phyloP scores from a whole-genome alignment of 1,139 yeast genomes.

The Kluyveromyces marxianus region DNA sequence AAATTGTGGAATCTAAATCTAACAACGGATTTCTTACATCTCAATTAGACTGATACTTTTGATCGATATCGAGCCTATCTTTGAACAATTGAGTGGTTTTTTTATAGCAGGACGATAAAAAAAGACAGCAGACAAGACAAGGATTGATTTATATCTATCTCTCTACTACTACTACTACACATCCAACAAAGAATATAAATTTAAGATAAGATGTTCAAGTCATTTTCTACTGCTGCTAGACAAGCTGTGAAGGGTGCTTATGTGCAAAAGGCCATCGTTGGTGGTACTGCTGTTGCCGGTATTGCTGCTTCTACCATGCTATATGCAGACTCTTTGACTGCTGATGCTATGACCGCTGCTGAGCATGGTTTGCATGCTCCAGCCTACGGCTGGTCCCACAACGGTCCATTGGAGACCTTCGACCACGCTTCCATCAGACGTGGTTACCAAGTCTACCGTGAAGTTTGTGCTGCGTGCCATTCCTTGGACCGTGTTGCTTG shows the following conservation, averaged over 20 bases:
- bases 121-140: no score
- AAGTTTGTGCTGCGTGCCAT: slow-evolving; percentile 98
- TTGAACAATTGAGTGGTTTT: no score
- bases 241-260: slow-evolving; percentile 6
- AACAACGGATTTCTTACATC: no score
- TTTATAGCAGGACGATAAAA: no score
- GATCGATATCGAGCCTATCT: no score
- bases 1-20: no score
- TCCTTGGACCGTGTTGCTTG: slow-evolving; percentile 95
- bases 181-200: no score
- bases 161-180: no score
- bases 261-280: slow-evolving; percentile 47
- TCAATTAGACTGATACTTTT: no score
- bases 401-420: slow-evolving; percentile 83
- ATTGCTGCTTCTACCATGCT: slow-evolving; percentile 66
- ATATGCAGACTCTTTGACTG: slow-evolving; percentile 74
- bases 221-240: slow-evolving; percentile 8
- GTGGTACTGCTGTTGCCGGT: slow-evolving; percentile 55
- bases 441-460: slow-evolving; percentile 98
- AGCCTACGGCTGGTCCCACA: slow-evolving; percentile 87
- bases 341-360: slow-evolving; percentile 96
- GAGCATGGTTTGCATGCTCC: slow-evolving; percentile 99
- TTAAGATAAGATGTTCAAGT: slow-evolving; percentile 2
- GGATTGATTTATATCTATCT: no score
- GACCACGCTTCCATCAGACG: slow-evolving; percentile 97